These are phyloP conservation scores for Candida ortonii DNA, from an alignment of 805 yeast genomes.

Conservation along the genomic window DNA sequence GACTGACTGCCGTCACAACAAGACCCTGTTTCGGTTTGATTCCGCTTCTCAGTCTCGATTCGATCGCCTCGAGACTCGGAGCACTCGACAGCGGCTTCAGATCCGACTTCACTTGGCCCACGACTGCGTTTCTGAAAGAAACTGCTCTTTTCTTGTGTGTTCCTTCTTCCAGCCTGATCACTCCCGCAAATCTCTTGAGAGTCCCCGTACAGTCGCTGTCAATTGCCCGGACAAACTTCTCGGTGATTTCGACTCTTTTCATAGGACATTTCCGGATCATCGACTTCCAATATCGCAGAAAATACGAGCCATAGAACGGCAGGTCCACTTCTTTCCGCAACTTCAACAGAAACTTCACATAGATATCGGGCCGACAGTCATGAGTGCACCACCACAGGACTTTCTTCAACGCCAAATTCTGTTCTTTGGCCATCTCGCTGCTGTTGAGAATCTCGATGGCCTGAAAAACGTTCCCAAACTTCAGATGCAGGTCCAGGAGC, in stretches of 20 bases:
- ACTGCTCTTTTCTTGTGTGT: slow-evolving; percentile 1
- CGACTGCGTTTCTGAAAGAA: slow-evolving; percentile 5
- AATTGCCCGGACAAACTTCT: slow-evolving; percentile 10
- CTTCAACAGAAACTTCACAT: slow-evolving; percentile 23
- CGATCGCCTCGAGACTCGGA: slow-evolving; percentile 22
- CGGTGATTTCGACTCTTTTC: slow-evolving; percentile 17
- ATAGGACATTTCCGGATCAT: slow-evolving; percentile 22
- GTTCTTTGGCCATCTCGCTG: slow-evolving; percentile 7
- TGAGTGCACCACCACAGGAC: slow-evolving; percentile 18
- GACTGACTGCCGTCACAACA: slow-evolving; percentile 14
- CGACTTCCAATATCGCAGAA: slow-evolving; percentile 22
- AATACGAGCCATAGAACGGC: slow-evolving; percentile 17
- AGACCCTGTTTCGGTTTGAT: slow-evolving; percentile 23
- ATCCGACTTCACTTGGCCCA: slow-evolving; percentile 7
- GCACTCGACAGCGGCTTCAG: slow-evolving; percentile 6
- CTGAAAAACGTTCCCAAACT: slow-evolving; percentile 13
- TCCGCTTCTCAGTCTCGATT: slow-evolving; percentile 24
- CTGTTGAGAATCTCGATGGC: slow-evolving; percentile 10
- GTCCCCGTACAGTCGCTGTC: slow-evolving; percentile 2
- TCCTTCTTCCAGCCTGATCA: slow-evolving; percentile 5
- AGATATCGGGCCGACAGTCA: slow-evolving; percentile 20
- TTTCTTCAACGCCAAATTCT: slow-evolving; percentile 9
- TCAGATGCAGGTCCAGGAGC: slow-evolving; percentile 20
- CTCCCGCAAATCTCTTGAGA: slow-evolving; percentile 6
- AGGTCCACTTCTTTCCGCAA: slow-evolving; percentile 26